A percentile compares a stretch with the other conserved stretches of the same genome.
Evolutionary conservation across 2,329 filamentous ascomycete genomes (phyloP).

Genomic region (Fusarium protoensiforme): DNA sequence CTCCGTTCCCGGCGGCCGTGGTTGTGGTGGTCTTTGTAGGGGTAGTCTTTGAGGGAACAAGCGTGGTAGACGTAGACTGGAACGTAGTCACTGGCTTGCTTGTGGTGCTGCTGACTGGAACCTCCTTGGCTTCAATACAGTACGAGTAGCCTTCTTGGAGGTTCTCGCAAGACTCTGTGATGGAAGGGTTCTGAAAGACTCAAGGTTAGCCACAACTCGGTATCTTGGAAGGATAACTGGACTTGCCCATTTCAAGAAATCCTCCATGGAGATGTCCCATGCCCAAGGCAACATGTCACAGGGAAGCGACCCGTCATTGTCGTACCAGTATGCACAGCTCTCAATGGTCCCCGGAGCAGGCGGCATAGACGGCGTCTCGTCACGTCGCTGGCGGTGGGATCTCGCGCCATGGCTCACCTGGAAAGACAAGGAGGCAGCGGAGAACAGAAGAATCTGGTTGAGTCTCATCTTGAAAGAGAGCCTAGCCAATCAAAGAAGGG

Average conservation of each 20-base stretch:
- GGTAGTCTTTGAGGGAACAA: not conserved
- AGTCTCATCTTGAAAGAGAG: not conserved
- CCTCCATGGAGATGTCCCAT: not conserved
- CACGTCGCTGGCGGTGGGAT: not conserved
- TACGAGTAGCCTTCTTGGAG: not conserved
- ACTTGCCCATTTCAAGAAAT: not conserved
- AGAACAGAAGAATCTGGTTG: not conserved
- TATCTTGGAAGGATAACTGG: not conserved
- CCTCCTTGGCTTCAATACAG: not conserved
- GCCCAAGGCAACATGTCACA: not conserved
- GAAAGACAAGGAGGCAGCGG: not conserved
- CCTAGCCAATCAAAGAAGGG: not conserved
- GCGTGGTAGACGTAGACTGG: not conserved
- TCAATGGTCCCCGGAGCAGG: not conserved
- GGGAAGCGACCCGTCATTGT: not conserved
- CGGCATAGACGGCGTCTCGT: not conserved
- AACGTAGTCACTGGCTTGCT: not conserved
- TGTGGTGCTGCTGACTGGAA: not conserved
- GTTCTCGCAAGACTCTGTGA: not conserved
- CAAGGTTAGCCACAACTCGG: not conserved
- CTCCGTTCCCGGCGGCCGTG: not conserved
- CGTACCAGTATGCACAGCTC: not conserved
- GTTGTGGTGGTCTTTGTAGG: not conserved
- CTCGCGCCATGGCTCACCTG: not conserved
- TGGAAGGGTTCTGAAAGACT: not conserved